Percentiles rank a stretch among this genome's conserved stretches.
Evolutionary conservation across 2,329 filamentous ascomycete species (phyloP).

Genomic region (Trichophyton simii): DNA sequence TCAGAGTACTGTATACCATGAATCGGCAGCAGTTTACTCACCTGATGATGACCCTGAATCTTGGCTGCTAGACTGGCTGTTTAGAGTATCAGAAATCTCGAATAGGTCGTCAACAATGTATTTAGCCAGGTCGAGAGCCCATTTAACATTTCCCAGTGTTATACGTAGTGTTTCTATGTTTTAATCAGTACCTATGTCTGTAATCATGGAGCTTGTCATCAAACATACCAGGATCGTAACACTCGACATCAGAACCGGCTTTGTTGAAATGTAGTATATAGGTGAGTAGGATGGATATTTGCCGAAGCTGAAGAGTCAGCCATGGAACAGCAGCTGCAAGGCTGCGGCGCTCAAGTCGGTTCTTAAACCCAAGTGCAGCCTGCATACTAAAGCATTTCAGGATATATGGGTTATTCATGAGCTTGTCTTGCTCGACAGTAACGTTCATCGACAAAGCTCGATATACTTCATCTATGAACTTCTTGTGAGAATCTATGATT

Average conservation of each 20-base stretch:
- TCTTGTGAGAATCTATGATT: constrained; percentile 44
- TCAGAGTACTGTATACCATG: neutral
- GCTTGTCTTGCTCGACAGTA: constrained; percentile 61
- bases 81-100: constrained; percentile 30
- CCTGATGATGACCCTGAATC: neutral
- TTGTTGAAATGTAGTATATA: constrained; percentile 52
- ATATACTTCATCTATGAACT: constrained; percentile 55
- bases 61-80: constrained; percentile 20
- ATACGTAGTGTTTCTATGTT: constrained; percentile 55
- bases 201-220: neutral
- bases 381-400: constrained; percentile 68
- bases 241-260: constrained; percentile 33
- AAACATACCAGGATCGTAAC: constrained; percentile 46
- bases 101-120: constrained; percentile 45
- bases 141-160: constrained; percentile 62
- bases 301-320: constrained; percentile 61
- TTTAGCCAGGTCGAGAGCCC: constrained; percentile 56
- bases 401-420: constrained; percentile 60
- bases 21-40: neutral
- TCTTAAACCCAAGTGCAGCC: constrained; percentile 61
- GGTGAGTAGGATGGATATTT: constrained; percentile 50
- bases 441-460: constrained; percentile 58
- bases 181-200: neutral
- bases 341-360: constrained; percentile 47
- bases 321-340: constrained; percentile 64